Evolutionary conservation across 768 basidiomycete species (phyloP), one percentile per base, ranked within the genome.

Genomic region (Phylloporus arenicola): DNA sequence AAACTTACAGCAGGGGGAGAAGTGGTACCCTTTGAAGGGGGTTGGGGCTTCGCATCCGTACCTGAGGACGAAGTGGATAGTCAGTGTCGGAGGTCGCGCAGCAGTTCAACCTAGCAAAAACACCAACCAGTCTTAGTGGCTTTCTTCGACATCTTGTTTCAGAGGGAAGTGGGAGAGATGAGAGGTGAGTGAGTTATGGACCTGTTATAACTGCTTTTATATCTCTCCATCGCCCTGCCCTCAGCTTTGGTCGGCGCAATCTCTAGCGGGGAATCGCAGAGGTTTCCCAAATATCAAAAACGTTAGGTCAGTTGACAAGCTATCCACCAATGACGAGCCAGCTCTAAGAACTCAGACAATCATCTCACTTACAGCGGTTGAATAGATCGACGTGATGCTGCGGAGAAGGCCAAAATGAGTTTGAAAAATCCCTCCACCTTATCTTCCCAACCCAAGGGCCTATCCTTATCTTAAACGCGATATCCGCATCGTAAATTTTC

Each of bases 71-170:
- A 53, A 41, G 48, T 52, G n/a, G 51, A 52, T 30, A 44, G 24
- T 66, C 52, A 57, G 43, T 44, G 62, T 27, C 29, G 47, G 38
- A 31, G 43, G 24, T 24, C 44, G 14, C 1, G 20, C 13, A 9
- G 16, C 14, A 13, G 13, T 43, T 13, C 17, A 41, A 60, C 61
- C 42, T 38, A 64, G 34, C 60, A 54, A 47, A 14, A 48, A 38
- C 14, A 55, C 64, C 2, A 7, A 66, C 64, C 57, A 25, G 48
- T 54, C 57, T 68, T 68, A 19, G 51, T 0, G 37, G 10, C 17
- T 46, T 57, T 66, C 53, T 57, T 66, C 38, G 64, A 34, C 64
- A 66, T 65, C 39, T 17, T 52, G 19, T 13, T 55, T 60, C 43
- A n/a, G n/a, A n/a, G n/a, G n/a, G n/a, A n/a, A 33, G 49, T 45